Evolutionary conservation across 805 yeast species (phyloP), one percentile per base, ranked within the genome.

Genomic region (Suhomyces tanzawaensis): DNA sequence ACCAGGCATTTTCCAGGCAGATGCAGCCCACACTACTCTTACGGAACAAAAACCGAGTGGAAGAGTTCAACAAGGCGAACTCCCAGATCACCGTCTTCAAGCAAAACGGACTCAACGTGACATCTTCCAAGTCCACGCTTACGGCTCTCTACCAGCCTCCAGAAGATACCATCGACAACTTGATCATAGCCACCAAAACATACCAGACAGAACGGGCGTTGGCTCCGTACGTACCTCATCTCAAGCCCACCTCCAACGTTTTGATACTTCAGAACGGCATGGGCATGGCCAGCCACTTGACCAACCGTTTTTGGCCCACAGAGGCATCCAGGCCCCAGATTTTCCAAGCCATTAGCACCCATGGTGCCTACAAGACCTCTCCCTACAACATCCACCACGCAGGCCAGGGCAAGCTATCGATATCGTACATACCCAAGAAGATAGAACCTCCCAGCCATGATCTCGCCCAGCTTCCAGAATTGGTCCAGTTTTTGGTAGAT

Each of bases 201-300:
- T 79, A 82, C 44, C 86, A 84, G 51, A 84, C 95, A 0, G 62
- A 70, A 16, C 57, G 59, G 3, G 95, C 97, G 0, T 42, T 90
- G 13, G 53, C 51, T 23, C 82, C 83, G 3, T 67, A 79, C 36
- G 44, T 77, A 15, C 69, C 72, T 1, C 62, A 62, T 38, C 69
- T 91, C 19, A 58, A 62, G 19, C 53, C 64, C 2, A 53, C 64
- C 3, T 73, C 90, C 1, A 79, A 78, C 40, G 57, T 89, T 3
- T 46, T 90, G 31, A 57, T 90, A 16, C 49, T 90, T n/a, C 98
- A 87, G 39, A 87, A 93, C 57, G 99, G 89, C 1, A 71, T 89
- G 69, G 98, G 98, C 7, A 69, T 77, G 29, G 55, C 73, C 5
- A 85, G 74, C 9, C 69, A 71, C 40, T 49, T 87, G 8, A 55